These are phyloP conservation scores for Arachnomyces sp. DNA, from an alignment of 2,329 filamentous ascomycete species.

Conservation along the genomic window DNA sequence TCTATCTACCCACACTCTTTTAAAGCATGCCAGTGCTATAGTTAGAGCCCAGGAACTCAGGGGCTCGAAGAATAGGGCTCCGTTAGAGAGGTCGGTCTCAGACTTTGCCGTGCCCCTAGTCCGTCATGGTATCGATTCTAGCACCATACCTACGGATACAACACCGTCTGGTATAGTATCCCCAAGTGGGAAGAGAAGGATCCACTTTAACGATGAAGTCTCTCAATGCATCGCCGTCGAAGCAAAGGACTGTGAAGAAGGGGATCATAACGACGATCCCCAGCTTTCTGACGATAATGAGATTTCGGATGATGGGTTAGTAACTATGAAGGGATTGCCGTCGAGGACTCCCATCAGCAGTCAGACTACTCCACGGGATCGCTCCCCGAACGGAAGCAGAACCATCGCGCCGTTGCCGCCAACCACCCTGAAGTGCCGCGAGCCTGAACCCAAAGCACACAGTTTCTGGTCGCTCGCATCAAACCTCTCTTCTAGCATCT, in stretches of 20 bases:
- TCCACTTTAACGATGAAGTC: conserved; percentile 94
- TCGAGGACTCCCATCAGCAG: conserved; percentile 42
- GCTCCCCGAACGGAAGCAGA: conserved; percentile 59
- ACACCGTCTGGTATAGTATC: conserved; percentile 64
- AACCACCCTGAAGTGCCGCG: conserved; percentile 63
- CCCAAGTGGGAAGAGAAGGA: conserved; percentile 63
- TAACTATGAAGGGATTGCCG: conserved; percentile 70
- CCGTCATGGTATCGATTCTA: conserved; percentile 49
- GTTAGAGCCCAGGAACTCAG: conserved; percentile 77
- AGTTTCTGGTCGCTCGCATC: background rate
- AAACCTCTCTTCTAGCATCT: no score
- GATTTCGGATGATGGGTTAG: conserved; percentile 65
- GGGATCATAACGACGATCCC: conserved; percentile 48
- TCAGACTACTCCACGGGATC: conserved; percentile 48
- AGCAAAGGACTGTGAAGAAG: conserved; percentile 67
- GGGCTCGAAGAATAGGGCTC: conserved; percentile 45
- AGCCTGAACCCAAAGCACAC: conserved; percentile 3
- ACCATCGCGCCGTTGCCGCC: conserved; percentile 83
- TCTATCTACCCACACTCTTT: conserved; percentile 73
- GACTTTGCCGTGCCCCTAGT: conserved; percentile 58
- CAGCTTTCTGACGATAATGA: conserved; percentile 50
- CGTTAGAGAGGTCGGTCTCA: conserved; percentile 55
- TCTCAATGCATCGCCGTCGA: conserved; percentile 94
- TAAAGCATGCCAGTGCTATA: conserved; percentile 81
- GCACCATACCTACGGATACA: conserved; percentile 57